These are phyloP conservation scores for Leptographium lundbergii DNA, from an alignment of 2,329 filamentous ascomycete species.

Conservation along the genomic window DNA sequence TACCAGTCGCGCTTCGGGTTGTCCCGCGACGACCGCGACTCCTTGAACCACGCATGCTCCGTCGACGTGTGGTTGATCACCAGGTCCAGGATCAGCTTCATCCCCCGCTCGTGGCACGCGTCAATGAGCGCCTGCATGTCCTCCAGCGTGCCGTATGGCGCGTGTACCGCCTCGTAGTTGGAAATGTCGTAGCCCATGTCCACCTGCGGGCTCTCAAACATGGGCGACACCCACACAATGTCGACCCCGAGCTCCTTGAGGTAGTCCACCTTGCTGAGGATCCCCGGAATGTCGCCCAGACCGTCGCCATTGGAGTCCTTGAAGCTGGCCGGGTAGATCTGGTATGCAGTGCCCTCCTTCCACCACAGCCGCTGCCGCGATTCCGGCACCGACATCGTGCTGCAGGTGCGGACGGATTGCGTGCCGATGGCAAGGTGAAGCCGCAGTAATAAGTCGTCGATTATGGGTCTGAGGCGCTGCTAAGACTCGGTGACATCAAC, in stretches of 20 bases:
- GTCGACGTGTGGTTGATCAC: slow-evolving; percentile 70
- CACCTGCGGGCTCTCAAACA: slow-evolving; percentile 38
- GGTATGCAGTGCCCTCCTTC: slow-evolving; percentile 14
- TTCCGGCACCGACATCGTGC: background rate
- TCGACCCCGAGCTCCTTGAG: slow-evolving; percentile 48
- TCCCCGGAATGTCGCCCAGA: slow-evolving; percentile 52
- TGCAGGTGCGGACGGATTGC: too few species aligned
- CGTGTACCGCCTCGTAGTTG: slow-evolving; percentile 44
- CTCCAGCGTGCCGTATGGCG: slow-evolving; percentile 46
- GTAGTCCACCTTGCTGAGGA: slow-evolving; percentile 53
- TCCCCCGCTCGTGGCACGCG: slow-evolving; percentile 46
- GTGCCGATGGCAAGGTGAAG: background rate
- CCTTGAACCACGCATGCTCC: slow-evolving; percentile 58
- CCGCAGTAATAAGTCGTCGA: background rate
- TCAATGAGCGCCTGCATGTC: slow-evolving; percentile 52
- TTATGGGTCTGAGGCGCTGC: background rate
- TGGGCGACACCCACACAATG: slow-evolving; percentile 45
- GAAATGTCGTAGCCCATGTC: slow-evolving; percentile 55
- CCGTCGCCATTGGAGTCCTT: slow-evolving; percentile 46
- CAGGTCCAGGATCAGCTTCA: slow-evolving; percentile 50
- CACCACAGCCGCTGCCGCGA: slow-evolving; percentile 8
- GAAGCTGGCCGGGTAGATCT: slow-evolving; percentile 45
- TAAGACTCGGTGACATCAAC: background rate
- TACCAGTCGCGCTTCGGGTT: slow-evolving; percentile 51
- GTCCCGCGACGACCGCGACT: slow-evolving; percentile 47